Evolutionary conservation across 805 yeast species (phyloP), one percentile per base, ranked within the genome.

Genomic region (Suhomyces vadensis): DNA sequence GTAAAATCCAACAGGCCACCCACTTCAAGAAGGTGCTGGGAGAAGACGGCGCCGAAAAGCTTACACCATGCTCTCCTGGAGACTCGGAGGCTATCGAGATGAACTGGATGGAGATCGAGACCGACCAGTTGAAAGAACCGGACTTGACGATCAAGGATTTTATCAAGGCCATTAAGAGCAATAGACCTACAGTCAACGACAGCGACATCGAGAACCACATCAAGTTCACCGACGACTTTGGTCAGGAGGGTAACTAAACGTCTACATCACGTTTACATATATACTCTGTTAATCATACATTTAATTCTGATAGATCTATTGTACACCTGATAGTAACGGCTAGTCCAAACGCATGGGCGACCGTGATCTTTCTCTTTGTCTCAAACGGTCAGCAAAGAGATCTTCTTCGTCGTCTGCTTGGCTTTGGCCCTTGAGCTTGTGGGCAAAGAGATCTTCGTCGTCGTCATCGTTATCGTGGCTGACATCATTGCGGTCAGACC

Each of bases 1-100:
- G 99, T 56, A 90, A 89, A 61, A 89, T 94, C 50, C 98, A 92
- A 65, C 84, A 81, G 58, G 97, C 99, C 0, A 94, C 99, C 0
- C 99, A 94, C 72, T 94, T 94, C 73, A 86, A 85, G 61, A 74
- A 77, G 48, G 79, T 80, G 8, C 52, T 57, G 1, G 72, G 74
- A 6, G 75, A 69, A 2, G 72, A 68, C 21, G 71, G 67, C 1
- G 52, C 46, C 13, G 68, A 64, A 21, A 82, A 81, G 61, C 76
- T 81, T 39, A 87, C 91, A 11, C 99, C 99, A 1, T 94, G 99
- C 60, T 90, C 97, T 0, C 99, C 99, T 0, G 99, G 99, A n/a
- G 97, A 87, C 51, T 61, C 64, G 2, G 87, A 78, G 13, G 97
- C 98, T 0, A 64, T 68, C 31, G 99, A 94, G 61, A 85, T 87